Conservation (phyloP, 2,329 filamentous ascomycete species). For the Colletotrichum orbiculare region DNA sequence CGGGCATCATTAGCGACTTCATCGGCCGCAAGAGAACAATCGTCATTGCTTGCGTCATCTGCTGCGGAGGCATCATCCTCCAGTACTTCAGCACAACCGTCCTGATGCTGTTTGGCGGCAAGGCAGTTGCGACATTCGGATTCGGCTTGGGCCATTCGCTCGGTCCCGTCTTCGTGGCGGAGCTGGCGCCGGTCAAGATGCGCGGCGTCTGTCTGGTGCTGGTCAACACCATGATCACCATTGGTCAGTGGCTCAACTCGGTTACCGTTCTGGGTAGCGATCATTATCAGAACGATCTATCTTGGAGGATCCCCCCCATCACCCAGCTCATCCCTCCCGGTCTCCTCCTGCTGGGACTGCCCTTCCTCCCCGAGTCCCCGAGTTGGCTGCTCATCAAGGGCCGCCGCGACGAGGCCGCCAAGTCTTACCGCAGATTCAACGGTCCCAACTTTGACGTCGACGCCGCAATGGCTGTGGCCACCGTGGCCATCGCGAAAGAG, state of each 20-base stretch:
- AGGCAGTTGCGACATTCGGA: conserved; percentile 43
- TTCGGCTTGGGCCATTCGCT: conserved; percentile 46
- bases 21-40: conserved; percentile 44
- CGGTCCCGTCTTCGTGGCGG: conserved; percentile 46
- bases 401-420: conserved; percentile 37
- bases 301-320: conserved; percentile 45
- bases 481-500: conserved; percentile 40
- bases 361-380: conserved; percentile 39
- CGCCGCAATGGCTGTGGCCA: conserved; percentile 38
- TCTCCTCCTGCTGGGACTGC: conserved; percentile 39
- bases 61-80: conserved; percentile 40
- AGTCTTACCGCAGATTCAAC: conserved; percentile 41
- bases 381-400: conserved; percentile 39
- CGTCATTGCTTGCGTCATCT: conserved; percentile 32
- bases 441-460: conserved; percentile 42
- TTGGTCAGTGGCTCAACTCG: conserved; percentile 41
- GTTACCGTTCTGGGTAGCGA: conserved; percentile 28
- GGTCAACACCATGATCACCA: conserved; percentile 47
- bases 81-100: conserved; percentile 40
- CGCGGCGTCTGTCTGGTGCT: conserved; percentile 44
- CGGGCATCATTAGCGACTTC: conserved; percentile 42
- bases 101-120: conserved; percentile 44
- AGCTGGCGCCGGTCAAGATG: conserved; percentile 45
- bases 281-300: conserved; percentile 38
- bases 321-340: conserved; percentile 44